Evolutionary conservation across 2,329 filamentous ascomycete species (phyloP), one percentile per base, ranked within the genome.

Genomic region (Sarocladium brachiariae): DNA sequence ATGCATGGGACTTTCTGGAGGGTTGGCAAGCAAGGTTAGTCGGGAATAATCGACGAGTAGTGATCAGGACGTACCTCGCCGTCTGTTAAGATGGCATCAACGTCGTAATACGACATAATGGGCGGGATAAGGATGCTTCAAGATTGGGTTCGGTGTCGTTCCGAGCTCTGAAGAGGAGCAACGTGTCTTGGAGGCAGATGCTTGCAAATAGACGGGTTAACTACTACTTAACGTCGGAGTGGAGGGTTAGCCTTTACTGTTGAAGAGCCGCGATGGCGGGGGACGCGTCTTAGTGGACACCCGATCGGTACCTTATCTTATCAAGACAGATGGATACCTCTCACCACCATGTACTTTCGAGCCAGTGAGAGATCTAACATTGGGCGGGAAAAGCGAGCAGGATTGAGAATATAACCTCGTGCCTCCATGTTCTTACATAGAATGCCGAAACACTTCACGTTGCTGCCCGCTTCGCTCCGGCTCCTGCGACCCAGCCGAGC

Each of bases 1-100:
- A 87, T 95, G 73, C 91, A 96, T 35, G 93, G 92, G 27, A 96
- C 81, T 87, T 96, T 97, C 84, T 96, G 59, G 23, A n/a, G 7
- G 13, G 7, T 13, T 30, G 27, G 27, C 13, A 7, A 30, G 74
- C 86, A 56, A 38, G 45, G 50, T 49, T 27, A 35, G 33, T n/a
- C n/a, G n/a, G n/a, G n/a, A n/a, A n/a, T n/a, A n/a, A n/a, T n/a
- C n/a, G n/a, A n/a, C n/a, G n/a, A n/a, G n/a, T n/a, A n/a, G n/a
- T n/a, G n/a, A n/a, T n/a, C n/a, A 30, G 11, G n/a, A 18, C 55
- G 41, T 73, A 86, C 85, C 72, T 91, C 89, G 47, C 87, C 83
- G 65, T 93, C 88, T 9, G 89, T 93, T 39, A 93, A 77, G 70
- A 95, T 93, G 54, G 86, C 78, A 60, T 91, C 85, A 52, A 92